Percentiles rank a stretch among this genome's conserved stretches.
Conservation (phyloP, 768 basidiomycete genomes). For the Hericium rajendrae region DNA sequence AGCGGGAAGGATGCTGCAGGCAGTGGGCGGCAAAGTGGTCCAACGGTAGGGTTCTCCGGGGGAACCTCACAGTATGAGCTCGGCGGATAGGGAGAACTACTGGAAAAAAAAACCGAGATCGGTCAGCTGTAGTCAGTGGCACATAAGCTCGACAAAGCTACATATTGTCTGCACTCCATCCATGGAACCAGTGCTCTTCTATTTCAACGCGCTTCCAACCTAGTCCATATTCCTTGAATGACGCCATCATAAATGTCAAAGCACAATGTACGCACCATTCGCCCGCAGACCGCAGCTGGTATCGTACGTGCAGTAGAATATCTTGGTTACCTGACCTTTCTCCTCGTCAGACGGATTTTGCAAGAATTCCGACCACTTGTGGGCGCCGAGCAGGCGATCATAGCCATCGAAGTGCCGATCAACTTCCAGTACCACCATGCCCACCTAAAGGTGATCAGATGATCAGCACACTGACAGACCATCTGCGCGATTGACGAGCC, state of each 20-base stretch:
- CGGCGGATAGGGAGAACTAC: constrained; percentile 30
- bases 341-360: constrained; percentile 23
- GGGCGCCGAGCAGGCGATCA: constrained; percentile 31
- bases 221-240: constrained; percentile 9
- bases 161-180: constrained; percentile 23
- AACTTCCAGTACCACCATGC: constrained; percentile 37
- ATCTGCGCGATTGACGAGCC: too few species aligned
- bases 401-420: constrained; percentile 22
- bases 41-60: constrained; percentile 27
- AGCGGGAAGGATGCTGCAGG: constrained; percentile 23
- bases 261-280: constrained; percentile 24
- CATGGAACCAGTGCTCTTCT: constrained; percentile 32
- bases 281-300: constrained; percentile 35
- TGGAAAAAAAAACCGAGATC: not conserved
- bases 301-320: constrained; percentile 32
- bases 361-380: constrained; percentile 34
- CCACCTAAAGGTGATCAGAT: constrained; percentile 1
- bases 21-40: constrained; percentile 34
- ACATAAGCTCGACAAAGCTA: not conserved
- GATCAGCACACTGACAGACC: too few species aligned
- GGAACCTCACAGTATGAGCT: constrained; percentile 31
- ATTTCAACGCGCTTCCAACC: constrained; percentile 41
- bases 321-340: constrained; percentile 17
- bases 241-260: not conserved
- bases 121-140: too few species aligned